These are phyloP conservation scores for Penicillium chermesinum DNA, from an alignment of 495 filamentous ascomycete genomes.

Conservation along the genomic window DNA sequence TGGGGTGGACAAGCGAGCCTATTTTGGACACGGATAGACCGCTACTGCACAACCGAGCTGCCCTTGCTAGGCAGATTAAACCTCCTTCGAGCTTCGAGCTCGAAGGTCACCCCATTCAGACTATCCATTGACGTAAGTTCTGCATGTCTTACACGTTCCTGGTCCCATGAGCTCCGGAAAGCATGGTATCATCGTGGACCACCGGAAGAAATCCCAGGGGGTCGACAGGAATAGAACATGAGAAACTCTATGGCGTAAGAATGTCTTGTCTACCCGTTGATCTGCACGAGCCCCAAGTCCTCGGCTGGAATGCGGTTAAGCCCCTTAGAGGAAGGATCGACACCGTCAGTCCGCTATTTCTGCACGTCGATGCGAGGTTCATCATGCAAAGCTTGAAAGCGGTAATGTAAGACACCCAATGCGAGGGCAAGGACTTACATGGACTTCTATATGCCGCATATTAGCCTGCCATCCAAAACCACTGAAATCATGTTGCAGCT, in stretches of 20 bases:
- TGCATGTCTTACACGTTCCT: slow-evolving; percentile 25
- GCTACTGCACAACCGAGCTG: no score
- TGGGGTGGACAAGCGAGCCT: background rate
- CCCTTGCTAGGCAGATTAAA: background rate
- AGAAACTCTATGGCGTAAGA: slow-evolving; percentile 4
- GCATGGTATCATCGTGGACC: background rate
- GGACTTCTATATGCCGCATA: slow-evolving; percentile 2
- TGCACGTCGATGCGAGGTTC: slow-evolving; percentile 21
- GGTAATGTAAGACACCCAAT: slow-evolving; percentile 10
- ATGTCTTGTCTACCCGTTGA: slow-evolving; percentile 3
- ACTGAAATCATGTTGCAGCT: slow-evolving; percentile 2
- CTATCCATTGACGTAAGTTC: slow-evolving; percentile 1
- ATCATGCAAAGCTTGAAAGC: slow-evolving; percentile 11
- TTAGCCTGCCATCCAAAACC: background rate
- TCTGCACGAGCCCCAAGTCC: slow-evolving; percentile 4
- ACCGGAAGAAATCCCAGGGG: slow-evolving; percentile 5
- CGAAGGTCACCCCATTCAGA: background rate
- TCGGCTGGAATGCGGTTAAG: slow-evolving; percentile 18
- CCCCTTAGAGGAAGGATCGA: slow-evolving; percentile 19
- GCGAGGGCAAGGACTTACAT: slow-evolving; percentile 2
- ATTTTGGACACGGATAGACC: slow-evolving; percentile 4
- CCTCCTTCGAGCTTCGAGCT: background rate
- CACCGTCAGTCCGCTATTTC: slow-evolving; percentile 6
- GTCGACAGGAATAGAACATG: slow-evolving; percentile 2
- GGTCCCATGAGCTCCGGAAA: slow-evolving; percentile 9